phyloP scores from a whole-genome alignment of 2,329 filamentous ascomycete species.

The Cercospora brassicicola region DNA sequence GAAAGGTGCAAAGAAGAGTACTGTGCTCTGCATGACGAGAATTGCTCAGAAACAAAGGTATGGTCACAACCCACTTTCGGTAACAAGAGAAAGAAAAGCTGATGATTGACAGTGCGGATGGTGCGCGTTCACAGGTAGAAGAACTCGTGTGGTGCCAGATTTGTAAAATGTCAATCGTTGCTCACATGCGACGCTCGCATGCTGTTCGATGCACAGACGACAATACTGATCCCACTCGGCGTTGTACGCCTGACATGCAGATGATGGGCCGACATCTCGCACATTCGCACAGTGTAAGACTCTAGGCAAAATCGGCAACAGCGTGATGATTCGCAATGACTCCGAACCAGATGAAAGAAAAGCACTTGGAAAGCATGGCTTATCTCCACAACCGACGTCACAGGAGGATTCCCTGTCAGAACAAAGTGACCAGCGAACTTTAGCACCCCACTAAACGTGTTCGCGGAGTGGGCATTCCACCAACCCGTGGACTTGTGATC shows the following conservation, averaged over 20 bases:
- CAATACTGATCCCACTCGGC: not conserved
- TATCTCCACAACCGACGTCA: constrained; percentile 17
- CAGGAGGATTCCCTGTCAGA: constrained; percentile 9
- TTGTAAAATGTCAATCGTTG: constrained; percentile 19
- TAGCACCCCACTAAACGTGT: constrained; percentile 1
- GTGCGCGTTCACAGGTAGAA: constrained; percentile 41
- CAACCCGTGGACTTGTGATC: not conserved
- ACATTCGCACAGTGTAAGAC: not conserved
- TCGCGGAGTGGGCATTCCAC: not conserved
- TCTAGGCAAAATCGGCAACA: not conserved
- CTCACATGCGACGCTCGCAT: not conserved
- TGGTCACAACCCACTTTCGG: not conserved
- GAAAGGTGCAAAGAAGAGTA: constrained; percentile 74
- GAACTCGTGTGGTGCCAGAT: constrained; percentile 40
- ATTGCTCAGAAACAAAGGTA: constrained; percentile 64
- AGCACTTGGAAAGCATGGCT: constrained; percentile 4
- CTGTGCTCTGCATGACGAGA: constrained; percentile 80
- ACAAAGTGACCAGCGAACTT: constrained; percentile 7
- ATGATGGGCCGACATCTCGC: not conserved
- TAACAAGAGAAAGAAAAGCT: constrained; percentile 4
- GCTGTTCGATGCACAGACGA: not conserved
- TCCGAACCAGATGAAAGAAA: not conserved
- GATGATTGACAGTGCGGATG: constrained; percentile 39
- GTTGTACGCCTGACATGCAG: not conserved
- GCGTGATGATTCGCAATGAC: not conserved